Conservation (phyloP, 1,284 basidiomycete genomes). For the Athelia sp. region DNA sequence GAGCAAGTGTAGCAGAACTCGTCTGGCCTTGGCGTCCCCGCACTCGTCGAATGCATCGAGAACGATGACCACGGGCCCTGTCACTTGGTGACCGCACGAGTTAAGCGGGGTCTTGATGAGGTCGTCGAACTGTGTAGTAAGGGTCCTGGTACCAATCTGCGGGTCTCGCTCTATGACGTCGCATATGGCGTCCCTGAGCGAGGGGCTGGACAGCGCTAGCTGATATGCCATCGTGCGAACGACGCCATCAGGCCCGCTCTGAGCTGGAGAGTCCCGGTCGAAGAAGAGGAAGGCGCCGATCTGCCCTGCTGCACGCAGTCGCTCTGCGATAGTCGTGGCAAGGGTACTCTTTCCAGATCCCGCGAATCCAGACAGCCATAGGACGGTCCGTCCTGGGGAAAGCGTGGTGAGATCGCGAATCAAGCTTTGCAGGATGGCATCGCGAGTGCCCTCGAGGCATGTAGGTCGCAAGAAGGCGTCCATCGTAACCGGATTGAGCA, state of each 20-base stretch:
- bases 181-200: neutral
- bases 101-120: neutral
- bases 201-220: neutral
- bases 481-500: no score
- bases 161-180: neutral
- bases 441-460: no score
- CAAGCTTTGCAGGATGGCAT: no score
- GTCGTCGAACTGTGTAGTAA: neutral
- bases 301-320: neutral
- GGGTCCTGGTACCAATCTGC: neutral
- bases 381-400: neutral
- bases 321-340: neutral
- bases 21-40: neutral
- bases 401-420: no score
- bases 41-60: neutral
- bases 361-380: neutral
- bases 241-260: neutral
- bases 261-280: neutral
- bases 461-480: no score
- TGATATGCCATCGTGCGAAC: neutral
- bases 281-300: neutral
- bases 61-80: neutral
- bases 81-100: neutral
- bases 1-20: neutral
- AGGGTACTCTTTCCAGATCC: neutral